A percentile compares a stretch with the other conserved stretches of the same genome.
Conservation (phyloP, 73 alveolate species). For the Tetrahymena elliotti region DNA sequence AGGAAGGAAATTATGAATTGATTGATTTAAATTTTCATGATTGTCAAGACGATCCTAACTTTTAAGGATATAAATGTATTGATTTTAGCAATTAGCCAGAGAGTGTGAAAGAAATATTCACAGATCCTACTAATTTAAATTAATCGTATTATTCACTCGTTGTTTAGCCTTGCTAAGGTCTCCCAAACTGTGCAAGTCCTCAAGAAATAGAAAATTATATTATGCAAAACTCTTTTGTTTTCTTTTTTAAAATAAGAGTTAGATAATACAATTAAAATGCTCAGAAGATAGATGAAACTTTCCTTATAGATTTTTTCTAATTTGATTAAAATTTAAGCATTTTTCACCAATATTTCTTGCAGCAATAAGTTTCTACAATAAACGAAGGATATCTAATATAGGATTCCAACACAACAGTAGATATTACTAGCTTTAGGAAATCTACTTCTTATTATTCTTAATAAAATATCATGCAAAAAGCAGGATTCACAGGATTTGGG, state of each 20-base stretch:
- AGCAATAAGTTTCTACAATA: background rate
- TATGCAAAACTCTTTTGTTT: background rate
- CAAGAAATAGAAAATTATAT: background rate
- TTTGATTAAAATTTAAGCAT: background rate
- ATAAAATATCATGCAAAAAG: background rate
- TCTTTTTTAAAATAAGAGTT: background rate
- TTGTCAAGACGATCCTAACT: background rate
- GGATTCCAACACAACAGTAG: background rate
- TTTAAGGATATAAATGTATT: background rate
- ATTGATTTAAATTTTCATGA: background rate
- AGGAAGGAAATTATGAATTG: background rate
- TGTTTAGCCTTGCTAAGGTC: background rate
- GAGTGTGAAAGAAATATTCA: background rate
- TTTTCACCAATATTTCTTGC: background rate
- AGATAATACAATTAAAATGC: background rate
- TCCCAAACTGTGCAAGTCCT: background rate
- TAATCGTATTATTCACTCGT: background rate
- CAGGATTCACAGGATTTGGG: background rate
- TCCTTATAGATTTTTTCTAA: background rate
- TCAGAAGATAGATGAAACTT: background rate
- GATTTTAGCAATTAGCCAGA: background rate
- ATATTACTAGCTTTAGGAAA: background rate
- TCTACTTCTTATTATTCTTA: background rate
- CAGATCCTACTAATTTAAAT: background rate
- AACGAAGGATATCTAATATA: background rate